phyloP scores from a whole-genome alignment of 257 asterid genomes.

The Nemophila menziesii region DNA sequence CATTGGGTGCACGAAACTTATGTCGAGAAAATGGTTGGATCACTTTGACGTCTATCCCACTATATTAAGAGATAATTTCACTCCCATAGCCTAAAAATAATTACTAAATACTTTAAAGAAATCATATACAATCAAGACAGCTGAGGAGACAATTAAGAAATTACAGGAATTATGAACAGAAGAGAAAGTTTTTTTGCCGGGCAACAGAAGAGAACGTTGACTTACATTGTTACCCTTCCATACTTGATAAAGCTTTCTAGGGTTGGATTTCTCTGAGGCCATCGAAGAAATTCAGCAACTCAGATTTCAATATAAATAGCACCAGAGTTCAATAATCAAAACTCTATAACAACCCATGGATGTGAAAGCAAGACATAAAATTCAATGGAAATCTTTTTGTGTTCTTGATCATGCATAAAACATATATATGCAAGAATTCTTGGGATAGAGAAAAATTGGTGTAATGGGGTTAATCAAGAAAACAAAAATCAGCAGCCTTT shows the following conservation, averaged over 20 bases:
- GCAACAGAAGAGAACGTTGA: neutral
- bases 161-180: neutral
- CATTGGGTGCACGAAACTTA: too few species aligned
- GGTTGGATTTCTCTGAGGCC: constrained; percentile 39
- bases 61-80: neutral
- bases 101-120: neutral
- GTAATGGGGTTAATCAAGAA: constrained; percentile 29
- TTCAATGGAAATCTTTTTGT: constrained; percentile 20
- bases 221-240: constrained; percentile 86
- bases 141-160: neutral
- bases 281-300: constrained; percentile 19
- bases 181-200: neutral
- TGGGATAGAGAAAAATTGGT: constrained; percentile 12
- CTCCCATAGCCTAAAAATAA: neutral
- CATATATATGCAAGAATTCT: neutral
- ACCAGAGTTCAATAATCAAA: neutral
- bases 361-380: neutral
- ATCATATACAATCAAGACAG: too few species aligned
- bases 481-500: constrained; percentile 3
- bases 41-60: neutral
- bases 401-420: constrained; percentile 16
- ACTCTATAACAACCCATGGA: constrained; percentile 11
- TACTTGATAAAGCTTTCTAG: constrained; percentile 53
- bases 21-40: too few species aligned
- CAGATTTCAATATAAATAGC: constrained; percentile 4